Evolutionary conservation across 1,284 basidiomycete species (phyloP).

Genomic region (Irpex rosettiformis): DNA sequence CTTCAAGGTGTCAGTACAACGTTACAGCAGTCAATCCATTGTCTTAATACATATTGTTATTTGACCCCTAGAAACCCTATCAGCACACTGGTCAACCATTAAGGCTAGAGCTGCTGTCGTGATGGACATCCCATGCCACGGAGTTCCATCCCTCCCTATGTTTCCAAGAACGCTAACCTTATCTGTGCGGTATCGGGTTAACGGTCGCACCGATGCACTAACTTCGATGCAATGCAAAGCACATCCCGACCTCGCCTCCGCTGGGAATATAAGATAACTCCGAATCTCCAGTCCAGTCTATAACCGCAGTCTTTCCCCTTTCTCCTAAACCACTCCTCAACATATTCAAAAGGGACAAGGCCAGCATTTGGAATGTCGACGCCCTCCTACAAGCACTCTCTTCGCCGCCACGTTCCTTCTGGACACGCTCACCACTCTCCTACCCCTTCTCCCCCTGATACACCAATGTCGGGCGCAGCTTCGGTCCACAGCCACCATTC

Average conservation of each 20-base stretch:
- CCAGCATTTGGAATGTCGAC: background rate
- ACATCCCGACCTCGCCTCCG: background rate
- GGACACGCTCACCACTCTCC: background rate
- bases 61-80: no score
- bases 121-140: background rate
- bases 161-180: background rate
- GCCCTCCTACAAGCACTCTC: background rate
- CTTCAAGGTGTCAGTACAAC: no score
- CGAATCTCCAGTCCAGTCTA: background rate
- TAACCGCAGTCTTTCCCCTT: background rate
- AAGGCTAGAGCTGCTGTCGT: background rate
- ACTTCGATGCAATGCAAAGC: background rate
- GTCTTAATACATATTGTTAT: no score
- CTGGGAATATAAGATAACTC: background rate
- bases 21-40: no score
- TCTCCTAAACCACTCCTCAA: background rate
- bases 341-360: no score
- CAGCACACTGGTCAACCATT: no score
- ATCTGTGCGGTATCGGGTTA: background rate
- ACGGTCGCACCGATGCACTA: background rate
- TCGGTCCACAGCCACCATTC: background rate
- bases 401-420: background rate
- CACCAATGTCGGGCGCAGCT: background rate
- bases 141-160: background rate
- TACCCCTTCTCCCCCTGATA: background rate